phyloP scores from a whole-genome alignment of 768 basidiomycete genomes.

The Tulasnella sp. region DNA sequence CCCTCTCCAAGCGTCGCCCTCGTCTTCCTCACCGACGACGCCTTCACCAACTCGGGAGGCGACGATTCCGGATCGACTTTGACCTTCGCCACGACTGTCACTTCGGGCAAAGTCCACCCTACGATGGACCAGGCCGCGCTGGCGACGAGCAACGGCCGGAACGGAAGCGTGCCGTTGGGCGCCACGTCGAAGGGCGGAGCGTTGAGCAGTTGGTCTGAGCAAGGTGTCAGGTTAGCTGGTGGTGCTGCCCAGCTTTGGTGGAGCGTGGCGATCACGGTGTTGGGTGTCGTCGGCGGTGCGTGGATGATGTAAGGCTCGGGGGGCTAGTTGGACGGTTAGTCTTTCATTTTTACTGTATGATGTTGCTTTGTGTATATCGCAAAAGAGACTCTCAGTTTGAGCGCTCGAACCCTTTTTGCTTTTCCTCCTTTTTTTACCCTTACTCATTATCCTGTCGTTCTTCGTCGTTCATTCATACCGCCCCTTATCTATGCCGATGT shows the following conservation, averaged over 20 bases:
- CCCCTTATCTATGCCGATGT: too few species aligned
- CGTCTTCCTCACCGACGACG: slow-evolving; percentile 35
- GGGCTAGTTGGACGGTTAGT: not conserved
- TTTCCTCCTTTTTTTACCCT: too few species aligned
- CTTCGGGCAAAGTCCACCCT: not conserved
- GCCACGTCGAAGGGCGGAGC: too few species aligned
- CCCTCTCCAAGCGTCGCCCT: slow-evolving; percentile 32
- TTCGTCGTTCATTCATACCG: too few species aligned
- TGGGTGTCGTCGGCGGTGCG: not conserved
- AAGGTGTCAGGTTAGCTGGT: not conserved
- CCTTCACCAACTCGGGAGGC: slow-evolving; percentile 8
- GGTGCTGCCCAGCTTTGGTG: not conserved
- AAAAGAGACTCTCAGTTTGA: not conserved
- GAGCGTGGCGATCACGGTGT: not conserved
- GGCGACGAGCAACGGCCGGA: not conserved
- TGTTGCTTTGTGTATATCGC: not conserved
- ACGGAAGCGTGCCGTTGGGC: too few species aligned
- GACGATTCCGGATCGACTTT: not conserved
- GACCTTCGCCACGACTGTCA: slow-evolving; percentile 37
- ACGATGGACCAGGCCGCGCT: slow-evolving; percentile 9
- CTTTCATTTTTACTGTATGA: not conserved
- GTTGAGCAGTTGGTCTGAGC: not conserved
- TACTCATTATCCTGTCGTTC: too few species aligned
- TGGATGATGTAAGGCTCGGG: not conserved
- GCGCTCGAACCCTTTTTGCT: too few species aligned